Conservation (phyloP, 2,329 filamentous ascomycete genomes). For the Xylariaceae sp. region DNA sequence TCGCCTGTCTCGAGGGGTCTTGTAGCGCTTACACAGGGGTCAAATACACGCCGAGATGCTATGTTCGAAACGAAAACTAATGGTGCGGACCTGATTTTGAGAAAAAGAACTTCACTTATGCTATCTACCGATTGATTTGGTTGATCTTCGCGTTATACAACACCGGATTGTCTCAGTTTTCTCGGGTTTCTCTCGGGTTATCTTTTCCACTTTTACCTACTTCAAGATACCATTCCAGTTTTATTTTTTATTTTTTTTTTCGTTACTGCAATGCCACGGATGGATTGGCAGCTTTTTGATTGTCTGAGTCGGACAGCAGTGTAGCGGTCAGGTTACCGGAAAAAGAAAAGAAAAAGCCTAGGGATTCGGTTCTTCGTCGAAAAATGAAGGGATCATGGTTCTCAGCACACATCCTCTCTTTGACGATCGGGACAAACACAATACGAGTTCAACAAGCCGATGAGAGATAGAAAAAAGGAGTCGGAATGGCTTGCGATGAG, state of each 20-base stretch:
- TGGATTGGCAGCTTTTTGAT: slow-evolving; percentile 11
- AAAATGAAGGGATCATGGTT: slow-evolving; percentile 9
- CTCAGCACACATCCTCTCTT: neutral
- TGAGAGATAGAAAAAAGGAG: neutral
- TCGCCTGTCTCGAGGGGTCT: slow-evolving; percentile 15
- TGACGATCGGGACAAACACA: neutral
- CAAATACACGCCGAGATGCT: slow-evolving; percentile 22
- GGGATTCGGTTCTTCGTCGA: slow-evolving; percentile 3
- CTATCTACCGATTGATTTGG: neutral
- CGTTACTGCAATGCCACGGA: slow-evolving; percentile 16
- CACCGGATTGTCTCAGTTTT: neutral
- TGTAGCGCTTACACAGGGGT: slow-evolving; percentile 13
- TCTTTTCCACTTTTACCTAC: slow-evolving; percentile 17
- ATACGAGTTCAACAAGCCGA: no score
- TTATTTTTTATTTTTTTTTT: slow-evolving; percentile 8
- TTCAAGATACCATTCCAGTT: slow-evolving; percentile 29
- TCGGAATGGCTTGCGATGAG: neutral
- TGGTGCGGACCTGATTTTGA: slow-evolving; percentile 11
- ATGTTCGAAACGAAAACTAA: slow-evolving; percentile 20
- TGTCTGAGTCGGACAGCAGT: slow-evolving; percentile 11
- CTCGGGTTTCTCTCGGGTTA: neutral
- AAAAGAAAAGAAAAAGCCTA: slow-evolving; percentile 11
- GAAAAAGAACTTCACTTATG: slow-evolving; percentile 9
- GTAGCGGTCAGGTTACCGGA: slow-evolving; percentile 17
- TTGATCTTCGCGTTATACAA: slow-evolving; percentile 3